Evolutionary conservation across 441 rosid species (phyloP).

Genomic region (Jatropha podagrica): DNA sequence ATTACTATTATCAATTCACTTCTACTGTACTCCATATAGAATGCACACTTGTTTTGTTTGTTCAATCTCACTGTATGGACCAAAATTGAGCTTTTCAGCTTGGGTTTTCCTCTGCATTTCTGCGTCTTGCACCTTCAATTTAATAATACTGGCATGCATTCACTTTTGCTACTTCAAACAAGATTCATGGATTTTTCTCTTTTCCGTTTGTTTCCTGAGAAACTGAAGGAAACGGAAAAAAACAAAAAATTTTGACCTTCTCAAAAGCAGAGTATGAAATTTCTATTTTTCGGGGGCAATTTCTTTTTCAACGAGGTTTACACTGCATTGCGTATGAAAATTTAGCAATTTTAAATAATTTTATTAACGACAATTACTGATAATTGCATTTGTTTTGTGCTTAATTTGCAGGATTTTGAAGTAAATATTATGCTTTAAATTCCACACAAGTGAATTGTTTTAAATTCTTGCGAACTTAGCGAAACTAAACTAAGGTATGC

Average conservation of each 20-base stretch:
- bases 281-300: no score
- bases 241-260: not conserved
- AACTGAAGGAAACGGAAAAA: slow-evolving; percentile 2
- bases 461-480: not conserved
- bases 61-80: not conserved
- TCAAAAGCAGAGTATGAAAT: no score
- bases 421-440: not conserved
- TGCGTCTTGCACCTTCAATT: not conserved
- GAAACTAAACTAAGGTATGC: slow-evolving; percentile 6
- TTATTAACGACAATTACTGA: not conserved
- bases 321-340: not conserved
- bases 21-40: not conserved
- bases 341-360: not conserved
- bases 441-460: not conserved
- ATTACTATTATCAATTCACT: no score
- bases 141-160: not conserved
- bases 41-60: not conserved
- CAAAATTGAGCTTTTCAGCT: not conserved
- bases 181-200: not conserved
- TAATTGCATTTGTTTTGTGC: not conserved
- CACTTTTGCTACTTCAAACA: not conserved
- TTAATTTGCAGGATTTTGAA: slow-evolving; percentile 13
- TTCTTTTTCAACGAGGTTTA: not conserved
- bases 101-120: slow-evolving; percentile 8
- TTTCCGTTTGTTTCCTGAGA: slow-evolving; percentile 3